Base-by-base conservation (phyloP, 2,329 filamentous ascomycete species). In the Rutstroemia sp. region DNA sequence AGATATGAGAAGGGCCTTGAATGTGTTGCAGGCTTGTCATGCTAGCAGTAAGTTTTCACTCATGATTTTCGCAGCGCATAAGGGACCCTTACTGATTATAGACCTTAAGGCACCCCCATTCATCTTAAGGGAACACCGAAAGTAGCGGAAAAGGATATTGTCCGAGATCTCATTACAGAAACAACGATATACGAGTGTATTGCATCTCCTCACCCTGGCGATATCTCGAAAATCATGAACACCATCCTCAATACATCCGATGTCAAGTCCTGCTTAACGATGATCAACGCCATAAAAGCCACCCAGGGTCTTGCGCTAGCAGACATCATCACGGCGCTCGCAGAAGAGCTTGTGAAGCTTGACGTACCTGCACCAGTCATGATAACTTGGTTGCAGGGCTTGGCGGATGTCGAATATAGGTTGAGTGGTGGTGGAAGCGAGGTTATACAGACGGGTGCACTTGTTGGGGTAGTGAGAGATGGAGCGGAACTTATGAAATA, bases 171-270 rank as follows among this genome's bases (percentile, higher is more conserved):
- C 63, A 96, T 96, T 63, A 96, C 88, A 38, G 88, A 96, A 69
- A 90, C 89, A 19, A 86, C 84, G 7, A 97, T 99, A 68, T 99
- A 96, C 77, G 92, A 91, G 72, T 99, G 94, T 72, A 95, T 99
- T 68, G 94, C 94, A 8, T 92, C 92, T 1, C 94, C 94, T 4
- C 92, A 95, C 63, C 94, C 94, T 0, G 83, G 86, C 23, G 92
- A 96, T 65, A 90, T 97, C 67, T 80, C 82, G 62, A 83, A 88
- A 64, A 97, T 99, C 54, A 78, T 92, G 63, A 81, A 87, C 62
- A 95, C 90, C 0, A 78, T 99, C 34, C 80, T 97, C 27, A 84
- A 81, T 54, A 96, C 89, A 2, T 82, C 84, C 54, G 92, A 99
- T 68, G 88, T 99, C 49, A 95, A 88, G 1, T 89, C 88, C 37